Evolutionary conservation across 2,329 filamentous ascomycete genomes (phyloP).

Genomic region (Colletotrichum plurivorum): DNA sequence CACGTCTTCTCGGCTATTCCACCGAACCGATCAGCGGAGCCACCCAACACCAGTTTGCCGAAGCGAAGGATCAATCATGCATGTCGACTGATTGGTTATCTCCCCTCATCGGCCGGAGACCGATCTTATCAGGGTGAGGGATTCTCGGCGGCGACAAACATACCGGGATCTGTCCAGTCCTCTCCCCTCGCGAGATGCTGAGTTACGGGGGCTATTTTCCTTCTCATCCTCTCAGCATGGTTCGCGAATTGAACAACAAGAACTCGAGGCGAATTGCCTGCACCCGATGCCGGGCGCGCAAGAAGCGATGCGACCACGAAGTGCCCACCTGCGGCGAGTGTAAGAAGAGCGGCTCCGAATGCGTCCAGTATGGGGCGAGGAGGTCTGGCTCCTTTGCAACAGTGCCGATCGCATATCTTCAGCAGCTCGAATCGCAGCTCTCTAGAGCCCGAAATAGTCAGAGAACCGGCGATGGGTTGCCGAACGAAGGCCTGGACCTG

Average conservation of each 20-base stretch:
- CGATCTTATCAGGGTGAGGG: background rate
- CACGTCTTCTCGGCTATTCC: background rate
- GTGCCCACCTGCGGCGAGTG: conserved; percentile 9
- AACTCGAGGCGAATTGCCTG: background rate
- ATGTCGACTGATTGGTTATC: background rate
- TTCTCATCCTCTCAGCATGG: background rate
- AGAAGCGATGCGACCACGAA: background rate
- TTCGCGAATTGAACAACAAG: background rate
- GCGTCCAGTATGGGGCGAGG: conserved; percentile 1
- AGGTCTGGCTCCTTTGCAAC: conserved; percentile 5
- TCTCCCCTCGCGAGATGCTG: too few relatives aligned
- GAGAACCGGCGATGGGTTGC: background rate
- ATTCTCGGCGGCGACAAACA: background rate
- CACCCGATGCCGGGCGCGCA: background rate
- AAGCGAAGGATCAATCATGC: background rate
- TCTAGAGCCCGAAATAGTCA: background rate
- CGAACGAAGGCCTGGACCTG: background rate
- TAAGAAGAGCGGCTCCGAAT: conserved; percentile 3
- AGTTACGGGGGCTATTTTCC: background rate
- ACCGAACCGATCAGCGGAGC: background rate
- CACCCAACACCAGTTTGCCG: background rate
- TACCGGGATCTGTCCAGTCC: background rate
- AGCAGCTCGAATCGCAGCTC: background rate
- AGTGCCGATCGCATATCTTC: conserved; percentile 1
- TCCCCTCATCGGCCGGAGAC: background rate